Percentiles rank a stretch among this genome's conserved stretches.
phyloP scores from a whole-genome alignment of 1,139 yeast genomes.

The Schwanniomyces etchellsii region DNA sequence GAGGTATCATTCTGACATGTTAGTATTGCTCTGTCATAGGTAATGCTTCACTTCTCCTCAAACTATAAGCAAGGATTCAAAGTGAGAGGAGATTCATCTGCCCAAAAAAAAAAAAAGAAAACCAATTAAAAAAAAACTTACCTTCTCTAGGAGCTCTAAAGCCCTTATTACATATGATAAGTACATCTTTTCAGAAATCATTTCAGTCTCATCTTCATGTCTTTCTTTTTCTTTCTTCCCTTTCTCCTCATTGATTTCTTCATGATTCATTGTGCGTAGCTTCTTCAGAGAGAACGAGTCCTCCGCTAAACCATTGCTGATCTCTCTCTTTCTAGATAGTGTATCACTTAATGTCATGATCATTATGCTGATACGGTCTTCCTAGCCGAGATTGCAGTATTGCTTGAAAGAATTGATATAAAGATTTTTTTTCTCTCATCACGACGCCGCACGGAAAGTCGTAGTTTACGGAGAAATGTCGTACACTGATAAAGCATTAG shows the following conservation, averaged over 20 bases:
- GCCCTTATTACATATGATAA: slow-evolving; percentile 63
- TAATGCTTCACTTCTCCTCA: neutral
- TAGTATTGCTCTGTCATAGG: neutral
- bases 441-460: slow-evolving; percentile 7
- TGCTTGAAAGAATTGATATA: slow-evolving; percentile 1
- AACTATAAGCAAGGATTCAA: too few species aligned
- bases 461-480: neutral
- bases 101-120: too few species aligned
- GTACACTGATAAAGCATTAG: neutral
- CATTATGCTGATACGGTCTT: slow-evolving; percentile 8
- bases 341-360: slow-evolving; percentile 29
- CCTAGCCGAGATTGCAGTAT: neutral
- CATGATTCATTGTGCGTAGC: too few species aligned
- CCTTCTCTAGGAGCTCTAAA: slow-evolving; percentile 60
- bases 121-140: slow-evolving; percentile 42
- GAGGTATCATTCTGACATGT: slow-evolving; percentile 25
- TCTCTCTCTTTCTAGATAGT: slow-evolving; percentile 18
- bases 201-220: slow-evolving; percentile 1
- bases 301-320: slow-evolving; percentile 7
- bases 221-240: slow-evolving; percentile 4
- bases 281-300: slow-evolving; percentile 7
- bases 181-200: slow-evolving; percentile 55
- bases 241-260: slow-evolving; percentile 4
- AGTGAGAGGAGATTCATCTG: too few species aligned
- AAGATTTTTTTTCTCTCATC: slow-evolving; percentile 1